These are phyloP conservation scores for Penicillium sp. DNA, from an alignment of 2,329 filamentous ascomycete species.

Conservation along the genomic window DNA sequence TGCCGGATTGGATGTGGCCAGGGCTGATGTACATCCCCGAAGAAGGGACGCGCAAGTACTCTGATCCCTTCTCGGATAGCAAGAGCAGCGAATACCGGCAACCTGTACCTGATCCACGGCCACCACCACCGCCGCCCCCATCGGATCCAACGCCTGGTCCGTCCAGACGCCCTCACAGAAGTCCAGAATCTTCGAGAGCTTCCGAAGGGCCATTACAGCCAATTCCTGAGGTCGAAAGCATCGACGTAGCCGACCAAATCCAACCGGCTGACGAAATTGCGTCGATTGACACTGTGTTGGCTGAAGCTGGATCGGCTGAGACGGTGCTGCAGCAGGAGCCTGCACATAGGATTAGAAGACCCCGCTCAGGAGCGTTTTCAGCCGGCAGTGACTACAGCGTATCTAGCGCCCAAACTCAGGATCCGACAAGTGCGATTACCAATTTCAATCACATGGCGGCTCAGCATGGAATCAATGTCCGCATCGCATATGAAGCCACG, in stretches of 20 bases:
- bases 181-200: not conserved
- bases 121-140: not conserved
- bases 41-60: conserved; percentile 6
- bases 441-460: conserved; percentile 35
- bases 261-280: not conserved
- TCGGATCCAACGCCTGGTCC: not conserved
- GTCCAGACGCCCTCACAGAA: conserved; percentile 16
- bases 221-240: conserved; percentile 1
- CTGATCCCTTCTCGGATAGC: conserved; percentile 24
- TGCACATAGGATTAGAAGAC: not conserved
- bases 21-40: conserved; percentile 4
- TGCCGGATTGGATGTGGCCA: conserved; percentile 11
- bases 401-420: conserved; percentile 19
- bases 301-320: not conserved
- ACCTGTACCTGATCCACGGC: not conserved
- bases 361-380: not conserved
- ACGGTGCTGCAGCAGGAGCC: not conserved
- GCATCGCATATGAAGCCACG: conserved; percentile 13
- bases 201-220: conserved; percentile 6
- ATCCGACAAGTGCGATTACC: conserved; percentile 25
- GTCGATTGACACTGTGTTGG: not conserved
- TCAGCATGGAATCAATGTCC: conserved; percentile 23
- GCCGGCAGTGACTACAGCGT: conserved; percentile 9
- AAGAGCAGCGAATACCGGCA: conserved; percentile 10
- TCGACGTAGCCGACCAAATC: not conserved